phyloP scores from a whole-genome alignment of 2,329 filamentous ascomycete genomes.

The Botrytis porri region DNA sequence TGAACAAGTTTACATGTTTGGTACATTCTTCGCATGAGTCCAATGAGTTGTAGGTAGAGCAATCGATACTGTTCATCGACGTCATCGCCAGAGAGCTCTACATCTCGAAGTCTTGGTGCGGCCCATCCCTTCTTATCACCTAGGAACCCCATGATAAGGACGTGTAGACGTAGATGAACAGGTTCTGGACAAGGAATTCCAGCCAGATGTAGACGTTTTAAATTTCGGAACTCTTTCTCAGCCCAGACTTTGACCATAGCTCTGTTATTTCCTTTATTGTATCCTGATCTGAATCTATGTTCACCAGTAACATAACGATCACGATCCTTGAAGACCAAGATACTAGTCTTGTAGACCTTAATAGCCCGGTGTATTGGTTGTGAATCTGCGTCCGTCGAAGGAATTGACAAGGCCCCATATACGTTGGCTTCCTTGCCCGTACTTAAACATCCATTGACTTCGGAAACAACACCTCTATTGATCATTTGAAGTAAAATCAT shows the following conservation, averaged over 20 bases:
- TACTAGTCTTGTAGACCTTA: slow-evolving; percentile 99
- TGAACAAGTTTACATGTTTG: slow-evolving; percentile 90
- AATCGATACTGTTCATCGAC: slow-evolving; percentile 69
- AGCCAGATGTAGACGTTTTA: slow-evolving; percentile 77
- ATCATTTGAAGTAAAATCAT: slow-evolving; percentile 97
- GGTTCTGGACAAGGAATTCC: slow-evolving; percentile 91
- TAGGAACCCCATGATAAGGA: slow-evolving; percentile 91
- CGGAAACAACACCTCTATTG: slow-evolving; percentile 82
- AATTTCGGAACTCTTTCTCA: slow-evolving; percentile 95
- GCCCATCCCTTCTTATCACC: slow-evolving; percentile 84
- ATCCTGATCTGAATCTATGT: slow-evolving; percentile 84
- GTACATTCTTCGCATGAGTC: slow-evolving; percentile 90
- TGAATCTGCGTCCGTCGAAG: slow-evolving; percentile 49
- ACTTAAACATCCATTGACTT: slow-evolving; percentile 91
- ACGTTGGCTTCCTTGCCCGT: slow-evolving; percentile 99
- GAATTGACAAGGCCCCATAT: slow-evolving; percentile 76
- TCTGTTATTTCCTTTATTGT: slow-evolving; percentile 90
- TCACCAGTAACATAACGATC: slow-evolving; percentile 95
- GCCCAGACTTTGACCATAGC: slow-evolving; percentile 99
- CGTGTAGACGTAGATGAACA: slow-evolving; percentile 84
- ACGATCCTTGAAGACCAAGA: slow-evolving; percentile 95
- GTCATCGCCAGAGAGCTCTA: slow-evolving; percentile 67
- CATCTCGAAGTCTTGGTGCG: slow-evolving; percentile 84
- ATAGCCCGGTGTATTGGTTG: slow-evolving; percentile 74
- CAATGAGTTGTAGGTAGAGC: slow-evolving; percentile 79